A percentile compares a stretch with the other conserved stretches of the same genome.
These are phyloP conservation scores for Polymyxa betae DNA, from an alignment of 208 protist genomes.

Conservation along the genomic window DNA sequence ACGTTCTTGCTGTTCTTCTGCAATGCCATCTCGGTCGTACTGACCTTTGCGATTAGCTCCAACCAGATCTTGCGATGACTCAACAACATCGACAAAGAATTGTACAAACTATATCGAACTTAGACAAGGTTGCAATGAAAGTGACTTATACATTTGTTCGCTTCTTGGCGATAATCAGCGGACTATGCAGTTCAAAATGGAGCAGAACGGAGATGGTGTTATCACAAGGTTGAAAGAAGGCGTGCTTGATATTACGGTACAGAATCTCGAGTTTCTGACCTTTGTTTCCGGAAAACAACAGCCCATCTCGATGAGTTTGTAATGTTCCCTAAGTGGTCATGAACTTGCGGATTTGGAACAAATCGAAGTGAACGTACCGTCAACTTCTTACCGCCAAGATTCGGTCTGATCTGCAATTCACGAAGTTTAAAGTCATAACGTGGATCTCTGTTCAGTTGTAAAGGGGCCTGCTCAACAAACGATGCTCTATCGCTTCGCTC, in stretches of 20 bases:
- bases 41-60: not conserved
- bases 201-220: conserved; percentile 89
- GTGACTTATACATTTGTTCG: conserved; percentile 72
- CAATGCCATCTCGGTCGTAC: conserved; percentile 11
- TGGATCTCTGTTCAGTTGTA: conserved; percentile 74
- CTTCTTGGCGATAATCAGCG: conserved; percentile 90
- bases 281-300: conserved; percentile 86
- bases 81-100: conserved; percentile 91
- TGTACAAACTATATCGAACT: conserved; percentile 78
- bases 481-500: conserved; percentile 64
- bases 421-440: conserved; percentile 79
- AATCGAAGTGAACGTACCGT: conserved; percentile 37
- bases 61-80: conserved; percentile 56
- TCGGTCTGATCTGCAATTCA: conserved; percentile 85
- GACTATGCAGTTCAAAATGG: conserved; percentile 92
- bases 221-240: conserved; percentile 92
- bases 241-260: conserved; percentile 93
- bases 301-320: conserved; percentile 90
- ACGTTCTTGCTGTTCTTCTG: conserved; percentile 15
- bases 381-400: conserved; percentile 78
- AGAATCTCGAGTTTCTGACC: conserved; percentile 82
- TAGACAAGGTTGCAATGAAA: not conserved
- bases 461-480: conserved; percentile 75
- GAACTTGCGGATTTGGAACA: not conserved
- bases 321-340: conserved; percentile 75